Percentiles rank a stretch among this genome's conserved stretches.
phyloP scores from a whole-genome alignment of 768 basidiomycete species.

The Candolleomyces aberdarensis region DNA sequence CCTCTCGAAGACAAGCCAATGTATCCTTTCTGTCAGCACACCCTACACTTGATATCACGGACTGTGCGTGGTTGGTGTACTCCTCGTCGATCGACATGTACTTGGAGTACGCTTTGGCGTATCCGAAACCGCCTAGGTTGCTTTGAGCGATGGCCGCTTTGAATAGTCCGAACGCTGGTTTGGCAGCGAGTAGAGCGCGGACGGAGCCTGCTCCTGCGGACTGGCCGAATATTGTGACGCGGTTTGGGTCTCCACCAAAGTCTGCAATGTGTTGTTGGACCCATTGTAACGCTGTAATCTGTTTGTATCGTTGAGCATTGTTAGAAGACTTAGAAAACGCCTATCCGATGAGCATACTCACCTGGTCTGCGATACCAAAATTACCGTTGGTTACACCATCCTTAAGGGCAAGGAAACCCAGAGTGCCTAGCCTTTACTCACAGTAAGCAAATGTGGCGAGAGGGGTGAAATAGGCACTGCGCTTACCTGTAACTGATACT shows the following conservation, averaged over 20 bases:
- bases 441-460: neutral
- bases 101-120: slow-evolving; percentile 45
- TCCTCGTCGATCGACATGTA: slow-evolving; percentile 46
- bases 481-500: slow-evolving; percentile 9
- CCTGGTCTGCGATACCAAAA: slow-evolving; percentile 50
- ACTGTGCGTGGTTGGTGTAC: slow-evolving; percentile 26
- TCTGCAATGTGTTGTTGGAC: slow-evolving; percentile 56
- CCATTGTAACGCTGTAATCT: slow-evolving; percentile 60
- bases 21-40: slow-evolving; percentile 32
- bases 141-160: slow-evolving; percentile 21
- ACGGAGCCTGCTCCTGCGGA: slow-evolving; percentile 12
- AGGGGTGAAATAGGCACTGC: neutral
- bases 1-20: slow-evolving; percentile 35
- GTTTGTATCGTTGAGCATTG: neutral
- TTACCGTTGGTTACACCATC: slow-evolving; percentile 42
- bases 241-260: slow-evolving; percentile 60
- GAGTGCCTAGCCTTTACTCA: slow-evolving; percentile 17
- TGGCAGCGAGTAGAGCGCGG: slow-evolving; percentile 3
- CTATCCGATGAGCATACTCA: neutral
- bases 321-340: neutral
- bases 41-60: slow-evolving; percentile 36
- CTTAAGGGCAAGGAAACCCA: slow-evolving; percentile 39
- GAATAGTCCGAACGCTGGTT: slow-evolving; percentile 7
- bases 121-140: slow-evolving; percentile 47
- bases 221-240: slow-evolving; percentile 39